phyloP scores from a whole-genome alignment of 495 filamentous ascomycete species.

The Chaetomium tenue region DNA sequence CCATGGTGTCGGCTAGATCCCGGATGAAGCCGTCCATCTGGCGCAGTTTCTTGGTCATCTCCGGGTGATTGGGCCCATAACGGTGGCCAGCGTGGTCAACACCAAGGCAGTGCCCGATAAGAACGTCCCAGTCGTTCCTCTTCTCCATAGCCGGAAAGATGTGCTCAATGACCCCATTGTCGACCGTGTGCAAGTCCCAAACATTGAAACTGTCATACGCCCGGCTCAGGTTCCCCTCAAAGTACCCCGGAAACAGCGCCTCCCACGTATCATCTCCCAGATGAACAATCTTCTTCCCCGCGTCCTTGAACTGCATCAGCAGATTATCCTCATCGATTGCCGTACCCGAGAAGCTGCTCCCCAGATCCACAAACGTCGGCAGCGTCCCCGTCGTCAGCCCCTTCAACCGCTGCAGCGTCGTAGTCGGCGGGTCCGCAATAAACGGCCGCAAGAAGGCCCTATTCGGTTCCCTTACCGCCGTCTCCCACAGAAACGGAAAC shows the following conservation, averaged over 20 bases:
- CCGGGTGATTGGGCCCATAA: conserved; percentile 88
- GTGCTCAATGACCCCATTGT: conserved; percentile 92
- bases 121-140: conserved; percentile 77
- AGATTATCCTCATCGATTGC: conserved; percentile 98
- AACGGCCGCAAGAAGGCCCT: conserved; percentile 91
- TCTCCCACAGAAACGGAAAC: conserved; percentile 80
- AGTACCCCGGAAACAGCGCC: conserved; percentile 84
- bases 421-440: conserved; percentile 94
- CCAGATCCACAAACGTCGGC: conserved; percentile 89
- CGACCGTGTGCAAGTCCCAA: conserved; percentile 95
- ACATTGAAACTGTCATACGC: conserved; percentile 97
- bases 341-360: conserved; percentile 92
- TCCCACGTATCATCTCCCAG: conserved; percentile 97
- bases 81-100: conserved; percentile 97
- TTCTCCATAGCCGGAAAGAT: conserved; percentile 79
- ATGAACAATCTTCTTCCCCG: conserved; percentile 84
- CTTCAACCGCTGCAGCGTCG: conserved; percentile 88
- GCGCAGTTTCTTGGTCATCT: conserved; percentile 83
- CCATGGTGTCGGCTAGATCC: conserved; percentile 66
- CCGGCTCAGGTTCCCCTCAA: conserved; percentile 76
- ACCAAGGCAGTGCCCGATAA: conserved; percentile 90
- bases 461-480: conserved; percentile 64
- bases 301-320: conserved; percentile 73
- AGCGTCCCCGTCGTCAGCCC: conserved; percentile 93
- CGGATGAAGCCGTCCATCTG: conserved; percentile 86